Evolutionary conservation across 805 yeast species (phyloP), one percentile per base, ranked within the genome.

Genomic region (Lipomyces chichibuensis): DNA sequence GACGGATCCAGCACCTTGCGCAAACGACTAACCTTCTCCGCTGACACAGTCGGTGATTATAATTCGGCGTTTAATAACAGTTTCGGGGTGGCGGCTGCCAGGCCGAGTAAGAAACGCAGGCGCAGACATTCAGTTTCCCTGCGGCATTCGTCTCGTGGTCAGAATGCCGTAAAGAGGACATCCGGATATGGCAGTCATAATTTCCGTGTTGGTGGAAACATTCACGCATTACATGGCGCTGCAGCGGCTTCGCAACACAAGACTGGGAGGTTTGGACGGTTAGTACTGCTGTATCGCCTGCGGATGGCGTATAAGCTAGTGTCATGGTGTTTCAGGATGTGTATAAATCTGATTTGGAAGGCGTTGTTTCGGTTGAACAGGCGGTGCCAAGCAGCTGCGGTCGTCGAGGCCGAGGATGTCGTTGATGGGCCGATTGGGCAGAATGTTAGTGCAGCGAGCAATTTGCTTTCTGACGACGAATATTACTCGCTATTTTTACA

Each of bases 391-490:
- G n/a, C 2, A n/a, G 4, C 23, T 17, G 20, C 17, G 20, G 35
- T n/a, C 14, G 27, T 25, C 25, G 49, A 14, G 43, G 35, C 20
- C 23, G 39, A 43, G 51, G 25, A 9, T 27, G 39, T 14, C 17
- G 39, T 3, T 17, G 8, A 20, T 17, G 60, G 32, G 43, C 17
- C 17, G n/a, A 39, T 20, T n/a, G 17, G 13, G 29, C 33, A 49
- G 23, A 25, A 20, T 35, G 54, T 7, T n/a, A 25, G 13, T n/a
- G n/a, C n/a, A 11, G 39, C 51, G 57, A 59, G 49, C 6, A 51
- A 33, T 5, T 46, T 52, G 70, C 91, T 94, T 3, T 88, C 96
- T 43, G 93, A 91, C 29, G 71, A 68, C 2, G 71, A 68, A 4
- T 65, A 59, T 56, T 66, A 64, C 25, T 46, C 61, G 5, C 59